Conservation (phyloP, 805 yeast genomes). For the Kodamaea laetipori region DNA sequence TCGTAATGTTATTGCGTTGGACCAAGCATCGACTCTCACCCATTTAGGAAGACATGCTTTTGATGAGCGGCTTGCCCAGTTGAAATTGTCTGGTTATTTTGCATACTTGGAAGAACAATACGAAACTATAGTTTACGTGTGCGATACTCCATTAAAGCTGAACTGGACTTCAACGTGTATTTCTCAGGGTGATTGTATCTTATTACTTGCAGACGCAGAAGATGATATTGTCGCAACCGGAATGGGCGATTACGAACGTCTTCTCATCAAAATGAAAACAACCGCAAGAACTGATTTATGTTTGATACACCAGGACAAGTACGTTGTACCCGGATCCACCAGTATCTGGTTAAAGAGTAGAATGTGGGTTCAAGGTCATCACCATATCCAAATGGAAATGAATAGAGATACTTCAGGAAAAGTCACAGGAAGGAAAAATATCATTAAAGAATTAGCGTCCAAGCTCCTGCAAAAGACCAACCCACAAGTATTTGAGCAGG, state of each 20-base stretch:
- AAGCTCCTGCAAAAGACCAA: conserved; percentile 35
- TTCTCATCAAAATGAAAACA: conserved; percentile 72
- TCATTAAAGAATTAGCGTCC: conserved; percentile 40
- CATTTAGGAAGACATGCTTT: conserved; percentile 92
- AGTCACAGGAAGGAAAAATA: conserved; percentile 4
- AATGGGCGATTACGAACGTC: conserved; percentile 82
- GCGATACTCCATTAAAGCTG: conserved; percentile 80
- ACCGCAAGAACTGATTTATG: conserved; percentile 88
- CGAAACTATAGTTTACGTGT: conserved; percentile 85
- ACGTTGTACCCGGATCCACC: conserved; percentile 83
- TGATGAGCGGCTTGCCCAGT: conserved; percentile 73
- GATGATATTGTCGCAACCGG: conserved; percentile 57
- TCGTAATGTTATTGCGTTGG: conserved; percentile 72
- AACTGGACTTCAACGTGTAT: conserved; percentile 92
- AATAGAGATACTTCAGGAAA: conserved; percentile 13
- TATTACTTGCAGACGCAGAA: conserved; percentile 82
- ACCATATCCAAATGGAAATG: conserved; percentile 76
- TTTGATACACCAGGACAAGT: conserved; percentile 78
- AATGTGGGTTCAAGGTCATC: conserved; percentile 91
- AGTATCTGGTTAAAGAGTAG: conserved; percentile 81
- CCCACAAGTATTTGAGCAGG: conserved; percentile 38
- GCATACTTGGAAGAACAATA: conserved; percentile 88
- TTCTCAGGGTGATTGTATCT: conserved; percentile 92
- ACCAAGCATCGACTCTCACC: conserved; percentile 75
- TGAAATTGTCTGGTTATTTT: conserved; percentile 86